Evolutionary conservation across 306 rosid species (phyloP).

Genomic region (Hippophae tibetana): DNA sequence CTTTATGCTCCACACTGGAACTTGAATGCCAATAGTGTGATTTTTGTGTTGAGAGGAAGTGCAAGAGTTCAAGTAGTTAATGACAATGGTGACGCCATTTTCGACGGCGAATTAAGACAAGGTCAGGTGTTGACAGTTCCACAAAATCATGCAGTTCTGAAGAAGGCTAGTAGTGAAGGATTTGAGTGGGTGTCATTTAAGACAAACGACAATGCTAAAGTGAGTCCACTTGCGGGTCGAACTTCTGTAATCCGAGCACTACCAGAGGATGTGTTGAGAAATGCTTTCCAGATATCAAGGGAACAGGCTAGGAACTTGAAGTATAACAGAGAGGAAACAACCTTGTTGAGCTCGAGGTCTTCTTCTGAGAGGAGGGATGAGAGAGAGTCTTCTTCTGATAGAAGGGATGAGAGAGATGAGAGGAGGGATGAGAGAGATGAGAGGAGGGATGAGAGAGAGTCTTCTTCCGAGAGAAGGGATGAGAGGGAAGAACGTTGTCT

Average conservation of each 20-base stretch:
- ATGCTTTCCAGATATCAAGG: constrained; percentile 15
- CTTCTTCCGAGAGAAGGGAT: too few relatives aligned
- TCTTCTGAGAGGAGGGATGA: constrained; percentile 1
- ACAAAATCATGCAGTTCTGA: constrained; percentile 44
- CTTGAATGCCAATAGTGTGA: constrained; percentile 33
- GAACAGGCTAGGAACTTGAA: constrained; percentile 37
- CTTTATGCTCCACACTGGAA: constrained; percentile 53
- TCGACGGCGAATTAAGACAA: constrained; percentile 25
- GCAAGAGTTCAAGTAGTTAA: constrained; percentile 51
- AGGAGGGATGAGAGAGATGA: too few relatives aligned
- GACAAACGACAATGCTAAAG: constrained; percentile 32
- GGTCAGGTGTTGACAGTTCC: constrained; percentile 43
- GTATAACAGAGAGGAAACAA: constrained; percentile 23
- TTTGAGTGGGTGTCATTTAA: constrained; percentile 45
- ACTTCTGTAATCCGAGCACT: constrained; percentile 22
- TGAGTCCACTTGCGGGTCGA: constrained; percentile 35
- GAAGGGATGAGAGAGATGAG: too few relatives aligned
- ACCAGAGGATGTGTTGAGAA: constrained; percentile 24
- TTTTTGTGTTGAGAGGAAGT: constrained; percentile 37
- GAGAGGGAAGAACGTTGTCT: too few relatives aligned
- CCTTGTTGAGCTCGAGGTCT: constrained; percentile 24
- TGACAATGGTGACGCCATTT: constrained; percentile 30
- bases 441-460: too few relatives aligned
- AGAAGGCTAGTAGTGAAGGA: constrained; percentile 24
- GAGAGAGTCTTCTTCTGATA: too few relatives aligned